Evolutionary conservation across 2,329 filamentous ascomycete genomes (phyloP).

Genomic region (Uncinocarpus reesii): DNA sequence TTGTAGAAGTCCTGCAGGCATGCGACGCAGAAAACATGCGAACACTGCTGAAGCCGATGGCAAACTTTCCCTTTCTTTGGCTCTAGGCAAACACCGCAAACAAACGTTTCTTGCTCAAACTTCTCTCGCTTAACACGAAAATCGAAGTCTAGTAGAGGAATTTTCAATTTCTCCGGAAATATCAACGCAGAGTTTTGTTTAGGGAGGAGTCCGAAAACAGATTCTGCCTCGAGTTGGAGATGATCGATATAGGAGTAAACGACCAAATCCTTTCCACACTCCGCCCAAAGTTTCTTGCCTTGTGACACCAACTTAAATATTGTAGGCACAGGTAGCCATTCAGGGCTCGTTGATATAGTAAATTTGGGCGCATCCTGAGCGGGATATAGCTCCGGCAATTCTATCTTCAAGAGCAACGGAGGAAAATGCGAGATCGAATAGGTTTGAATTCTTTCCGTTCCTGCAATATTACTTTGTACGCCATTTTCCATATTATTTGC

Average conservation of each 20-base stretch:
- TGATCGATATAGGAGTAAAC: constrained; percentile 52
- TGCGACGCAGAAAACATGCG: constrained; percentile 80
- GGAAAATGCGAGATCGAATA: constrained; percentile 47
- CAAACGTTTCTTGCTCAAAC: constrained; percentile 76
- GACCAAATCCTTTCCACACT: constrained; percentile 47
- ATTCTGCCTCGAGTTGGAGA: constrained; percentile 49
- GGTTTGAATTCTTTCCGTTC: constrained; percentile 17
- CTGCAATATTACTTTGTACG: constrained; percentile 15
- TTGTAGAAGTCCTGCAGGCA: constrained; percentile 88
- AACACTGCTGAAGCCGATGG: constrained; percentile 71
- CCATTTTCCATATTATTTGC: constrained; percentile 15
- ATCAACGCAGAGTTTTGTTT: constrained; percentile 38
- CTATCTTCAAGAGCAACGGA: constrained; percentile 44
- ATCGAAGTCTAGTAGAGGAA: constrained; percentile 68
- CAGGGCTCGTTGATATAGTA: constrained; percentile 39
- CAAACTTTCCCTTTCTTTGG: constrained; percentile 79
- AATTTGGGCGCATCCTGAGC: constrained; percentile 42
- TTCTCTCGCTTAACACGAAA: constrained; percentile 59
- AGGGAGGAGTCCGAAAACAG: constrained; percentile 42
- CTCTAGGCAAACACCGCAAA: constrained; percentile 81
- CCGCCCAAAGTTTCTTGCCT: constrained; percentile 47
- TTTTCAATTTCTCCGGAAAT: constrained; percentile 46
- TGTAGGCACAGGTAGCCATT: constrained; percentile 44
- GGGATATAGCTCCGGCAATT: constrained; percentile 49
- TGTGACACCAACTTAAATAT: constrained; percentile 39